Conservation (phyloP, 495 filamentous ascomycete genomes). For the Penicillium bialowiezense region DNA sequence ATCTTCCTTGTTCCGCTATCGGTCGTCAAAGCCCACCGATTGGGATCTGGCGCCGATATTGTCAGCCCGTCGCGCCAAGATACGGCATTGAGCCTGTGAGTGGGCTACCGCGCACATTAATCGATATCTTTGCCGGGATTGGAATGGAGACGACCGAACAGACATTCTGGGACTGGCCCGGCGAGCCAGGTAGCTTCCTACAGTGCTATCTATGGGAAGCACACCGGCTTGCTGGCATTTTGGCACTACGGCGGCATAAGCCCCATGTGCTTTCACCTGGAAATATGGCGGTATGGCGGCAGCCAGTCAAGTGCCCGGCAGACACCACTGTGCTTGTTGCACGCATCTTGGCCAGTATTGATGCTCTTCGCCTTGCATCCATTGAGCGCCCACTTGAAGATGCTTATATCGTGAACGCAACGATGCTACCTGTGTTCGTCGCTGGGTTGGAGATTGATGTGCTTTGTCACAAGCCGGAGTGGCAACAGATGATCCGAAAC, state of each 20-base stretch:
- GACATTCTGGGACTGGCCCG: constrained; percentile 37
- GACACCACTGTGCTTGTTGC: constrained; percentile 22
- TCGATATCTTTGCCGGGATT: constrained; percentile 33
- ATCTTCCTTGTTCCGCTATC: constrained; percentile 28
- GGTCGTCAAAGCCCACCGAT: constrained; percentile 28
- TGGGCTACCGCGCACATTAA: constrained; percentile 29
- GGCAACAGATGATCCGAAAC: constrained; percentile 16
- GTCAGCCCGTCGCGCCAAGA: constrained; percentile 14
- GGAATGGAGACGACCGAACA: constrained; percentile 25
- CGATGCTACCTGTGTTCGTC: constrained; percentile 26
- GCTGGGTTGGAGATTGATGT: constrained; percentile 25
- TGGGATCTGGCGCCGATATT: constrained; percentile 32
- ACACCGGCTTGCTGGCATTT: constrained; percentile 31
- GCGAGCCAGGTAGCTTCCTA: constrained; percentile 24
- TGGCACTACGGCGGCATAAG: constrained; percentile 17
- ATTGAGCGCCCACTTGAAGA: constrained; percentile 17
- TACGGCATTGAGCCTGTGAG: constrained; percentile 29
- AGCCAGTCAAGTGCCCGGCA: constrained; percentile 9
- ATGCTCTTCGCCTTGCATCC: constrained; percentile 27
- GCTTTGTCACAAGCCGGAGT: constrained; percentile 17
- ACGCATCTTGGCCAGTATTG: constrained; percentile 30
- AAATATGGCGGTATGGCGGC: constrained; percentile 5
- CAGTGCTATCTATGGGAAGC: constrained; percentile 39
- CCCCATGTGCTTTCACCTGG: not conserved
- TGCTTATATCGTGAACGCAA: constrained; percentile 27